A percentile compares a stretch with the other conserved stretches of the same genome.
Evolutionary conservation across 176 grass and related monocot species (phyloP).

Genomic region (maize (Zea mays)): Zm-B73-REFERENCE-NAM-5.0 NC_050098.1:37147501-37148000

Average conservation of each 20-base stretch:
- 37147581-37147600: constrained; percentile 34
- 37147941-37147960: neutral
- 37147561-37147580: constrained; percentile 53
- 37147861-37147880: neutral
- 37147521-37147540: constrained; percentile 69
- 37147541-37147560: constrained; percentile 55
- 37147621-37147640: neutral
- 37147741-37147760: neutral
- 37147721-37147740: constrained; percentile 11
- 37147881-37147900: constrained; percentile 8
- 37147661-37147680: constrained; percentile 7
- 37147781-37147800: constrained; percentile 10
- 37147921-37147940: neutral
- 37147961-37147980: neutral
- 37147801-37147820: neutral
- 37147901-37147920: neutral
- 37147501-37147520: constrained; percentile 63
- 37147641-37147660: neutral
- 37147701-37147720: neutral
- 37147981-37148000: neutral
- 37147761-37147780: constrained; percentile 5
- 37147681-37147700: neutral
- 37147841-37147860: constrained; percentile 17
- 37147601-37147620: constrained; percentile 13
- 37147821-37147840: constrained; percentile 14